Evolutionary conservation across 1,139 yeast genomes (phyloP).

Genomic region (Arxiozyma heterogenica): DNA sequence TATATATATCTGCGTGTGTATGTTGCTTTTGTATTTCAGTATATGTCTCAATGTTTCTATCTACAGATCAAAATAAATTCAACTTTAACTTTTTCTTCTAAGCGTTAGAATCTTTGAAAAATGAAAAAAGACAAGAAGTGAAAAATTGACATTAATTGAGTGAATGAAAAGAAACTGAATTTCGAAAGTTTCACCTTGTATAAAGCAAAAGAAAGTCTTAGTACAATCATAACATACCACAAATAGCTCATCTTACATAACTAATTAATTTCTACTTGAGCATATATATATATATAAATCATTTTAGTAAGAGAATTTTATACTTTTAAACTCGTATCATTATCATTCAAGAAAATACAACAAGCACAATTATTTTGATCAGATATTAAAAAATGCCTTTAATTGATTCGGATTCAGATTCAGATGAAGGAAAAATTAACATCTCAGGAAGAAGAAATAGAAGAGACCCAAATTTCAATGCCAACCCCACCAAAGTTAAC

Average conservation of each 20-base stretch:
- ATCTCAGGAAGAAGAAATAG: conserved; percentile 10
- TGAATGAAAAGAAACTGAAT: background rate
- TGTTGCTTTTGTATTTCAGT: too few relatives aligned
- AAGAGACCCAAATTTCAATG: conserved; percentile 8
- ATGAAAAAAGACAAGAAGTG: too few relatives aligned
- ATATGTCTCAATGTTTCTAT: too few relatives aligned
- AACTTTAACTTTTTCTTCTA: background rate
- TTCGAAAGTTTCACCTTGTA: background rate
- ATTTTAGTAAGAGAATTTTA: too few relatives aligned
- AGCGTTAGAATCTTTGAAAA: background rate
- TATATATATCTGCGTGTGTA: background rate
- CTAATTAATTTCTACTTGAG: background rate
- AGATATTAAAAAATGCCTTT: conserved; percentile 9
- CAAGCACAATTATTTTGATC: background rate
- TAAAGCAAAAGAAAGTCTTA: too few relatives aligned
- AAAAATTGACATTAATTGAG: too few relatives aligned
- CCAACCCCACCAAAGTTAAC: background rate
- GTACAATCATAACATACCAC: too few relatives aligned
- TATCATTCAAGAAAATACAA: too few relatives aligned
- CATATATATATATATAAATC: too few relatives aligned
- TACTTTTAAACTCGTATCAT: background rate
- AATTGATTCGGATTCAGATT: conserved; percentile 15
- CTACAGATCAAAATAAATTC: background rate
- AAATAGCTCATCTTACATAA: background rate
- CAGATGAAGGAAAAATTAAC: conserved; percentile 20